These are phyloP conservation scores for Zizania latifolia DNA, from an alignment of 176 grass and related monocot genomes.

Conservation along the genomic window DNA sequence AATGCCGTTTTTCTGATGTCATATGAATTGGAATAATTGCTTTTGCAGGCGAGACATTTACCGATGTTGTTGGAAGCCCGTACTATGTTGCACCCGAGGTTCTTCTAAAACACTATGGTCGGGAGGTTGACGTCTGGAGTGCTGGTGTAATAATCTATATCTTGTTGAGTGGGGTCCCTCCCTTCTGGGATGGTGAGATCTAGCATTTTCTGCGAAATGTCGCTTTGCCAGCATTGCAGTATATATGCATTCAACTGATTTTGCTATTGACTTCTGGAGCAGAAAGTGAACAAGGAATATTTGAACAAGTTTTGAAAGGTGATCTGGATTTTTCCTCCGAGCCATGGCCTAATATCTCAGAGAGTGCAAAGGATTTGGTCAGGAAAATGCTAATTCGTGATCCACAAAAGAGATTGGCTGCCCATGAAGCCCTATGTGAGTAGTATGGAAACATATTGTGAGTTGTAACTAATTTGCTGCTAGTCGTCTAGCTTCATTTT, in stretches of 20 bases:
- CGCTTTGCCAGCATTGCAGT: slow-evolving; percentile 3
- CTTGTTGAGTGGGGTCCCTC: slow-evolving; percentile 72
- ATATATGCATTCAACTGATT: background rate
- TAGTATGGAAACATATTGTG: slow-evolving; percentile 8
- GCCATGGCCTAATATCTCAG: slow-evolving; percentile 75
- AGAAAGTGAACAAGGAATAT: slow-evolving; percentile 84
- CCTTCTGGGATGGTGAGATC: slow-evolving; percentile 77
- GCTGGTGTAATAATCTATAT: slow-evolving; percentile 80
- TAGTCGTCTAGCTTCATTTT: background rate
- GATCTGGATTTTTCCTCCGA: slow-evolving; percentile 61
- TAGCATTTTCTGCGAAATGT: background rate
- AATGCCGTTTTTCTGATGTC: background rate
- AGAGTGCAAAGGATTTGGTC: slow-evolving; percentile 76
- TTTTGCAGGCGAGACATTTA: slow-evolving; percentile 49
- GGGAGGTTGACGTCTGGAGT: slow-evolving; percentile 73
- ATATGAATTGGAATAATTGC: background rate
- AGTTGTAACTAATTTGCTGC: background rate
- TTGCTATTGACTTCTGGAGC: background rate
- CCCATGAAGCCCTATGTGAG: slow-evolving; percentile 75
- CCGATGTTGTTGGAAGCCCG: slow-evolving; percentile 76
- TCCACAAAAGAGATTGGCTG: slow-evolving; percentile 65
- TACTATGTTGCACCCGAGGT: slow-evolving; percentile 86
- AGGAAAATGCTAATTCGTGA: slow-evolving; percentile 71
- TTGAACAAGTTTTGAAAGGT: slow-evolving; percentile 84
- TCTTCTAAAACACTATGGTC: slow-evolving; percentile 56